Percentiles rank a stretch among this genome's conserved stretches.
Evolutionary conservation across 225 moss, liverwort and hornwort species (phyloP).

Genomic region (Antitrichia curtipendula): DNA sequence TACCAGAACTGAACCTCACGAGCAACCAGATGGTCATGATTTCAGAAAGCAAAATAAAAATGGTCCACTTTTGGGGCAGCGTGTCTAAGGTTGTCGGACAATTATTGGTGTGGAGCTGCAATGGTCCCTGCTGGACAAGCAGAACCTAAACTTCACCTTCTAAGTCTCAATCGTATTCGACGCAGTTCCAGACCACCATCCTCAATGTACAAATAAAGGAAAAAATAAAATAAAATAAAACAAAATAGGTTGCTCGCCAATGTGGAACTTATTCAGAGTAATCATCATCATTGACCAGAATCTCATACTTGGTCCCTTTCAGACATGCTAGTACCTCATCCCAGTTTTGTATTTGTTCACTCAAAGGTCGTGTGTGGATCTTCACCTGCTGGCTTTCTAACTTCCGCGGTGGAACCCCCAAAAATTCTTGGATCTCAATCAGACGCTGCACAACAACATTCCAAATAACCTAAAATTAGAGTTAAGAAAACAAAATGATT

Average conservation of each 20-base stretch:
- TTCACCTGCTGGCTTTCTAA: constrained; percentile 81
- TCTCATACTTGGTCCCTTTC: constrained; percentile 70
- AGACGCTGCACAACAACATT: constrained; percentile 40
- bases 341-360: constrained; percentile 81
- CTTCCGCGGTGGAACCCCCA: constrained; percentile 59
- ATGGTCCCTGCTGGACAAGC: neutral
- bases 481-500: neutral
- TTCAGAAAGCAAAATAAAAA: neutral
- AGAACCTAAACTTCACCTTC: neutral
- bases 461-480: neutral
- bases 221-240: neutral
- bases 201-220: constrained; percentile 2
- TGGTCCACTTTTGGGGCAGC: neutral
- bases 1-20: neutral
- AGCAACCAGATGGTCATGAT: neutral
- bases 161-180: neutral
- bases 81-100: neutral
- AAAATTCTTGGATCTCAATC: constrained; percentile 54
- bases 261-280: constrained; percentile 5
- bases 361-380: constrained; percentile 81
- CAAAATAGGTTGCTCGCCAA: neutral
- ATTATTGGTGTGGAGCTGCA: neutral
- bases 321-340: constrained; percentile 56
- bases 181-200: neutral
- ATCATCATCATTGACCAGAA: constrained; percentile 39